Conservation (phyloP, 371 early-diverging fungal genomes). For the Mucor plumbeus region DNA sequence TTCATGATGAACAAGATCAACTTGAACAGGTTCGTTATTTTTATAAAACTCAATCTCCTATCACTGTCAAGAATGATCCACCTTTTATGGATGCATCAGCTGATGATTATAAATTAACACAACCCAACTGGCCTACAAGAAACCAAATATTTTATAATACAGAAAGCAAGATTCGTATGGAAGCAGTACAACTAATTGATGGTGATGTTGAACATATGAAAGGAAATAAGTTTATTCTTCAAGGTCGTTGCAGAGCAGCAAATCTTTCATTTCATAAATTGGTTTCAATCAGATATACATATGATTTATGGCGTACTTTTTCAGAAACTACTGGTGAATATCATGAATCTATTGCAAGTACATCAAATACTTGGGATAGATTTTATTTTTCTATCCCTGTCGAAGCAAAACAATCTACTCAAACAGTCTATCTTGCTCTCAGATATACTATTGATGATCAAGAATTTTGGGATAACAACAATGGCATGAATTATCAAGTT, state of each 20-base stretch:
- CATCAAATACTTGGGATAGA: conserved; percentile 46
- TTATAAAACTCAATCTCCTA: conserved; percentile 43
- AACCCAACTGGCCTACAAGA: conserved; percentile 28
- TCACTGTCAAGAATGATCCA: conserved; percentile 49
- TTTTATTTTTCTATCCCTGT: conserved; percentile 36
- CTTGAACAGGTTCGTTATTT: conserved; percentile 30
- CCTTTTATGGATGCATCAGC: conserved; percentile 21
- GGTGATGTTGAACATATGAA: conserved; percentile 31
- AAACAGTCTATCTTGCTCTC: conserved; percentile 36
- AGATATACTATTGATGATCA: conserved; percentile 61
- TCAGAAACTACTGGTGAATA: conserved; percentile 64
- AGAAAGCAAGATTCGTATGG: conserved; percentile 41
- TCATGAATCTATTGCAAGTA: conserved; percentile 50
- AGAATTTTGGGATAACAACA: conserved; percentile 86
- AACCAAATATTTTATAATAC: conserved; percentile 11
- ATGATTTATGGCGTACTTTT: conserved; percentile 72
- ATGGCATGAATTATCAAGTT: conserved; percentile 71
- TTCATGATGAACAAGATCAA: conserved; percentile 21
- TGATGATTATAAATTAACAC: conserved; percentile 19
- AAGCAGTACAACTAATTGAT: conserved; percentile 33
- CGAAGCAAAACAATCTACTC: conserved; percentile 45
- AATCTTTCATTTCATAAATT: conserved; percentile 80
- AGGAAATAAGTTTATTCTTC: conserved; percentile 37
- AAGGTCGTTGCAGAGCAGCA: conserved; percentile 71
- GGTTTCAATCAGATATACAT: conserved; percentile 72